Evolutionary conservation across 495 filamentous ascomycete species (phyloP).

Genomic region (Talaromyces thailandensis): DNA sequence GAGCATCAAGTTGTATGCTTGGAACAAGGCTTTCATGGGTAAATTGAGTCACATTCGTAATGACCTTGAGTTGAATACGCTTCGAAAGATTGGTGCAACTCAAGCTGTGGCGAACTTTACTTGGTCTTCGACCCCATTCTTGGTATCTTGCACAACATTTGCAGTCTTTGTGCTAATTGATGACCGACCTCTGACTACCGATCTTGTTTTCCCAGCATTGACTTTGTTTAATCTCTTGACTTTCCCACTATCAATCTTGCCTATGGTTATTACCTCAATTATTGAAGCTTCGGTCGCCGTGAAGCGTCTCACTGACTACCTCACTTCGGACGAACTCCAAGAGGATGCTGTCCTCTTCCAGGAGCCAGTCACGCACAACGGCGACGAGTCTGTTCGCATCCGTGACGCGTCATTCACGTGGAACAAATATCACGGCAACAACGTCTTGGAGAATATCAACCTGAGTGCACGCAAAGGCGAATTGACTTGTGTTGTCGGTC

Average conservation of each 20-base stretch:
- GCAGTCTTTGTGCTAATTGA: constrained; percentile 83
- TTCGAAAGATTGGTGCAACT: constrained; percentile 89
- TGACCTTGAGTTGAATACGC: constrained; percentile 88
- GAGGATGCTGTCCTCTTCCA: constrained; percentile 65
- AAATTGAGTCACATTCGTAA: constrained; percentile 93
- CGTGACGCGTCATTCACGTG: constrained; percentile 88
- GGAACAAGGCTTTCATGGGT: constrained; percentile 94
- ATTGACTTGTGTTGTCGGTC: constrained; percentile 86
- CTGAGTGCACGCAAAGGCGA: constrained; percentile 85
- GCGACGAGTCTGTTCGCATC: constrained; percentile 78
- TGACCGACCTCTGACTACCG: constrained; percentile 73
- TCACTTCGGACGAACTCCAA: constrained; percentile 86
- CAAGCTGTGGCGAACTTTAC: constrained; percentile 95
- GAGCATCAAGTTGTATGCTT: constrained; percentile 97
- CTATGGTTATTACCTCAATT: constrained; percentile 95
- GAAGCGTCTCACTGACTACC: constrained; percentile 72
- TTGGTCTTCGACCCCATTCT: constrained; percentile 98
- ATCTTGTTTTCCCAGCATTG: constrained; percentile 92
- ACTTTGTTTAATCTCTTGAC: constrained; percentile 89
- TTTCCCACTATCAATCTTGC: constrained; percentile 88
- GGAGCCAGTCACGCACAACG: constrained; percentile 56
- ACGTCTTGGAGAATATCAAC: constrained; percentile 67
- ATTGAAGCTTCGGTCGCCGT: constrained; percentile 95
- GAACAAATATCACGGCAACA: constrained; percentile 63
- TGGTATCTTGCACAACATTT: constrained; percentile 96